Evolutionary conservation across 2,329 filamentous ascomycete genomes (phyloP).

Genomic region (Xylariaceae sp.): DNA sequence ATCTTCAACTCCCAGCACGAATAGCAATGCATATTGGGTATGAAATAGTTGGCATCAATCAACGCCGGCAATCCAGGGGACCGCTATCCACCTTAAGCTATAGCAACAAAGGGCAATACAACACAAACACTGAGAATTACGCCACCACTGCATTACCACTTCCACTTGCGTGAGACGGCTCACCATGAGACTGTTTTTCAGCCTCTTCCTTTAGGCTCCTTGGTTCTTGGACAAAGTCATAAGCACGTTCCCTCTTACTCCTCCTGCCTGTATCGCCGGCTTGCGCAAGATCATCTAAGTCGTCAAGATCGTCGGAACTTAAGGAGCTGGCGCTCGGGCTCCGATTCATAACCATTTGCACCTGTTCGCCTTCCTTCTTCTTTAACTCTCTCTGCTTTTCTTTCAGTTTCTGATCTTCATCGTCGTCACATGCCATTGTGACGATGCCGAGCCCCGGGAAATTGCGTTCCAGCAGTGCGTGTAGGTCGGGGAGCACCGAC

Average conservation of each 20-base stretch:
- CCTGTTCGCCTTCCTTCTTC: slow-evolving; percentile 54
- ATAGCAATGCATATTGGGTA: too few relatives aligned
- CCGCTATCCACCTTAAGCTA: too few relatives aligned
- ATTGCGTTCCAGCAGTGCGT: slow-evolving; percentile 65
- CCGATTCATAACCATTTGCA: slow-evolving; percentile 55
- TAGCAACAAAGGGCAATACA: too few relatives aligned
- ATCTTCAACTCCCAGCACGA: too few relatives aligned
- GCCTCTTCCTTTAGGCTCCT: slow-evolving; percentile 37
- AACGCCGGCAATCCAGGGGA: too few relatives aligned
- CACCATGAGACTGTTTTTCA: too few relatives aligned
- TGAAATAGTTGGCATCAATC: too few relatives aligned
- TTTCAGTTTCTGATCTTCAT: slow-evolving; percentile 72
- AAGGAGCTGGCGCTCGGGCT: slow-evolving; percentile 47
- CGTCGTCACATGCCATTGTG: slow-evolving; percentile 73
- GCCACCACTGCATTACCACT: too few relatives aligned
- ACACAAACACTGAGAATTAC: too few relatives aligned
- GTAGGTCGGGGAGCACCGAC: slow-evolving; percentile 66
- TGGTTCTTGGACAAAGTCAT: slow-evolving; percentile 50
- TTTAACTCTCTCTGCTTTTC: slow-evolving; percentile 69
- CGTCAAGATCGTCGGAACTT: slow-evolving; percentile 51
- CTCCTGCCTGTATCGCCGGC: slow-evolving; percentile 36
- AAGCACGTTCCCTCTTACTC: slow-evolving; percentile 51
- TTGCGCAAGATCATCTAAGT: slow-evolving; percentile 44
- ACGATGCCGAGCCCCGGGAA: slow-evolving; percentile 74
- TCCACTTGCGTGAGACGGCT: too few relatives aligned